A percentile compares a stretch with the other conserved stretches of the same genome.
Conservation (phyloP, 1,139 yeast species). For the Pichia sp. region DNA sequence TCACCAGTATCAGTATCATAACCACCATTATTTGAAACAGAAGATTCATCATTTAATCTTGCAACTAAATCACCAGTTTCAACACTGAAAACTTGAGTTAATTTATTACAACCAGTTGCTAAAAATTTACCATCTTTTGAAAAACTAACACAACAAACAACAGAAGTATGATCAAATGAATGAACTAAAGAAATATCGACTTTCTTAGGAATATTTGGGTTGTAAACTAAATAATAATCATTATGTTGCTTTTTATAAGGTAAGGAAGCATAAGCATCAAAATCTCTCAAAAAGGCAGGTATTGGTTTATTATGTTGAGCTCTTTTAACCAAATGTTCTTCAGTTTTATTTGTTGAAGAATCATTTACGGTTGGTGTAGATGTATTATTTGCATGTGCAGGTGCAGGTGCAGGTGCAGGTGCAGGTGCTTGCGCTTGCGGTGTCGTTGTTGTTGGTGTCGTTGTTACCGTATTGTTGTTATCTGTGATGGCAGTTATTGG, state of each 20-base stretch:
- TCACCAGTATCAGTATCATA: constrained; percentile 58
- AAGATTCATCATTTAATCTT: constrained; percentile 75
- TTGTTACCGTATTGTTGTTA: neutral
- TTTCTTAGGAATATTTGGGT: constrained; percentile 71
- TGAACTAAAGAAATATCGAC: constrained; percentile 86
- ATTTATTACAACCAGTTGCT: constrained; percentile 96
- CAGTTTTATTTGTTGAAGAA: constrained; percentile 19
- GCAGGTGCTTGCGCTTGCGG: constrained; percentile 18
- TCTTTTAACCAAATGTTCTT: constrained; percentile 34
- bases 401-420: constrained; percentile 3
- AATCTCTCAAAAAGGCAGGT: constrained; percentile 75
- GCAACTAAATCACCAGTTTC: constrained; percentile 89
- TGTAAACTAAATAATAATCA: constrained; percentile 86
- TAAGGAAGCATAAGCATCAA: constrained; percentile 74
- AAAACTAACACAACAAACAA: constrained; percentile 94
- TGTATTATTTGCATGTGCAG: constrained; percentile 3
- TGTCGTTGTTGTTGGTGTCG: constrained; percentile 18
- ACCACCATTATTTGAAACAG: constrained; percentile 34
- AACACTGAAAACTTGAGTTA: constrained; percentile 91
- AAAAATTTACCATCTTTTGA: constrained; percentile 86
- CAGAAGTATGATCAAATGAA: constrained; percentile 86
- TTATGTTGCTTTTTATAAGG: constrained; percentile 77
- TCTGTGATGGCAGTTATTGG: neutral
- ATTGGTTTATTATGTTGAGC: constrained; percentile 65
- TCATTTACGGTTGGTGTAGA: neutral